Conservation (phyloP, 176 grass and related monocot species). For the Otatea glauca region DNA sequence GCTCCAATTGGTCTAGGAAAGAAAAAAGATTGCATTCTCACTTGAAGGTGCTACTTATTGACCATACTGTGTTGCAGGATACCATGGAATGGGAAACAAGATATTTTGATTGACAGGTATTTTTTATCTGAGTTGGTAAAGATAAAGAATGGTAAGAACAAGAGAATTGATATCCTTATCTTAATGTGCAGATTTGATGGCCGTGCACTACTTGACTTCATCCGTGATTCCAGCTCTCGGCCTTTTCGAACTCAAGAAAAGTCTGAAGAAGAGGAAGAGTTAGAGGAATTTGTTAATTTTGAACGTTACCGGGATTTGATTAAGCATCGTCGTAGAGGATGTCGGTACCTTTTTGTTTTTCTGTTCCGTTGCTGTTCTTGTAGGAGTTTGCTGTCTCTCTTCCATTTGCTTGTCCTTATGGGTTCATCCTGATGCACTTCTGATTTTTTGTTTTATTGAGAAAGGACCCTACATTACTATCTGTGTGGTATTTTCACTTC, state of each 20-base stretch:
- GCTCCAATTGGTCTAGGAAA: constrained; percentile 25
- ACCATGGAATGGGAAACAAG: constrained; percentile 96
- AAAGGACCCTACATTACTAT: constrained; percentile 26
- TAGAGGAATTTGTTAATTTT: constrained; percentile 99
- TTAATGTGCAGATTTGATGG: constrained; percentile 89
- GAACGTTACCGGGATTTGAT: constrained; percentile 99
- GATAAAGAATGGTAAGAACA: constrained; percentile 31
- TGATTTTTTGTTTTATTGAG: background rate
- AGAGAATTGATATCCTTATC: constrained; percentile 31
- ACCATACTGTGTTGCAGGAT: constrained; percentile 61
- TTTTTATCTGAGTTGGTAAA: background rate
- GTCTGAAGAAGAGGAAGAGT: constrained; percentile 92
- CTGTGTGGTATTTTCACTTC: background rate
- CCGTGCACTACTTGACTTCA: constrained; percentile 94
- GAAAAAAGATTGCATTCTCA: background rate
- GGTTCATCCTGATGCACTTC: background rate
- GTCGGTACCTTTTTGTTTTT: constrained; percentile 95
- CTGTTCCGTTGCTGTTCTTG: constrained; percentile 38
- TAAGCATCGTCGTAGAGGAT: constrained; percentile 99
- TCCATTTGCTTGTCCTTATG: constrained; percentile 23
- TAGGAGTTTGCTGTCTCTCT: constrained; percentile 45
- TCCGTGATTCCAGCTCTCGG: constrained; percentile 70
- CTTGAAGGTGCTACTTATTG: constrained; percentile 22
- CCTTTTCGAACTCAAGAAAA: constrained; percentile 73
- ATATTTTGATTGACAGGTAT: constrained; percentile 96